A percentile compares a stretch with the other conserved stretches of the same genome.
Conservation (phyloP, 805 yeast species). For the Cephaloascus fragrans region DNA sequence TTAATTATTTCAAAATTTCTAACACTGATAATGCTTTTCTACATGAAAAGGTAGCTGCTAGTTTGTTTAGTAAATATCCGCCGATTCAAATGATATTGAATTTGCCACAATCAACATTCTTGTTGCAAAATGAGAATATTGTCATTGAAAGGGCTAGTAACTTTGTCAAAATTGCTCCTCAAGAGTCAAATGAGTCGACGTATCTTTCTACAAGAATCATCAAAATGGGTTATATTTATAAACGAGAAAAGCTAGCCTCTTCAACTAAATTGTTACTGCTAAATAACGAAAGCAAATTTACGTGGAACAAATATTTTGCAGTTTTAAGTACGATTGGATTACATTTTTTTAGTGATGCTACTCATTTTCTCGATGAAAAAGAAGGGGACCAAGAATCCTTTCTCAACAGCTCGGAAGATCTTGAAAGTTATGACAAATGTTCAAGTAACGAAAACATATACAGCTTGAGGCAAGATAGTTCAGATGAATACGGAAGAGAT, state of each 20-base stretch:
- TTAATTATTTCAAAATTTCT: not conserved
- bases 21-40: not conserved
- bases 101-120: not conserved
- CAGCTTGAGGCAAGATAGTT: too few species aligned
- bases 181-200: not conserved
- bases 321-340: conserved; percentile 42
- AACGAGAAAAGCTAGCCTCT: conserved; percentile 18
- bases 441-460: too few species aligned
- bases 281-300: conserved; percentile 11
- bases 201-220: conserved; percentile 22
- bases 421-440: too few species aligned
- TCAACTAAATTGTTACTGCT: conserved; percentile 2
- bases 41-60: not conserved
- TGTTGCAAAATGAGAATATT: not conserved
- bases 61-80: not conserved
- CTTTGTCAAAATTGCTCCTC: not conserved
- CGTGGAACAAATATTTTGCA: conserved; percentile 36
- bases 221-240: conserved; percentile 27
- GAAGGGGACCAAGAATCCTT: too few species aligned
- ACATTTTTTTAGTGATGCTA: conserved; percentile 30
- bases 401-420: too few species aligned
- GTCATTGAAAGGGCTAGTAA: not conserved
- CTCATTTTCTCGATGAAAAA: conserved; percentile 19
- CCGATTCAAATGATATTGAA: not conserved
- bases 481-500: conserved; percentile 10